phyloP scores from a whole-genome alignment of 169 alveolate genomes.

The Plasmodium vinckei region DNA sequence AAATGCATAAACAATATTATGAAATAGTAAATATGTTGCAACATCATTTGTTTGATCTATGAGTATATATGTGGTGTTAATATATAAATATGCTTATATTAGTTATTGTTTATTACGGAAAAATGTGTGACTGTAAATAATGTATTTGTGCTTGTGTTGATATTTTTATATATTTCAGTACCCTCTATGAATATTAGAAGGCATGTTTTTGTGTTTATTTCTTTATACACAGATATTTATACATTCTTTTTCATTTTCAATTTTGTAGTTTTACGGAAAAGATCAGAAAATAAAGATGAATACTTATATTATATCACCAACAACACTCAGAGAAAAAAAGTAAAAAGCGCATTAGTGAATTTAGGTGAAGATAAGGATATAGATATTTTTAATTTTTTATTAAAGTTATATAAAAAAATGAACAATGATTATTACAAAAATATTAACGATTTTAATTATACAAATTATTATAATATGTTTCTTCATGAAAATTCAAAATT shows the following conservation, averaged over 20 bases:
- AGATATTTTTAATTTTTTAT: constrained; percentile 60
- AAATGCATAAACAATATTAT: not conserved
- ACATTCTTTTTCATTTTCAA: not conserved
- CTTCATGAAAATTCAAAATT: constrained; percentile 48
- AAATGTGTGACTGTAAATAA: too few species aligned
- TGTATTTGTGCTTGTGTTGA: not conserved
- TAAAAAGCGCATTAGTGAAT: constrained; percentile 46
- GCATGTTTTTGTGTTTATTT: too few species aligned
- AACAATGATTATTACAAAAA: constrained; percentile 70
- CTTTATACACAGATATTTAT: too few species aligned
- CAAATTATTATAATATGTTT: constrained; percentile 41
- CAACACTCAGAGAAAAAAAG: constrained; percentile 32
- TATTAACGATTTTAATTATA: constrained; percentile 22
- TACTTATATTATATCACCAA: constrained; percentile 30
- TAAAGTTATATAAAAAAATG: constrained; percentile 60
- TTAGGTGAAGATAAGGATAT: constrained; percentile 45
- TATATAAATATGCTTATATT: too few species aligned
- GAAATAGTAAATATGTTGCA: too few species aligned
- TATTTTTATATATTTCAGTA: not conserved
- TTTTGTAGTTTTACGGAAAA: constrained; percentile 33
- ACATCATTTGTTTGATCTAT: too few species aligned
- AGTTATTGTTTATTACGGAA: too few species aligned
- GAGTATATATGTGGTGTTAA: too few species aligned
- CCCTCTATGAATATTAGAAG: not conserved
- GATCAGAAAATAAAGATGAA: constrained; percentile 40